Conservation (phyloP, 2,329 filamentous ascomycete species). For the Aschersonia sp. region DNA sequence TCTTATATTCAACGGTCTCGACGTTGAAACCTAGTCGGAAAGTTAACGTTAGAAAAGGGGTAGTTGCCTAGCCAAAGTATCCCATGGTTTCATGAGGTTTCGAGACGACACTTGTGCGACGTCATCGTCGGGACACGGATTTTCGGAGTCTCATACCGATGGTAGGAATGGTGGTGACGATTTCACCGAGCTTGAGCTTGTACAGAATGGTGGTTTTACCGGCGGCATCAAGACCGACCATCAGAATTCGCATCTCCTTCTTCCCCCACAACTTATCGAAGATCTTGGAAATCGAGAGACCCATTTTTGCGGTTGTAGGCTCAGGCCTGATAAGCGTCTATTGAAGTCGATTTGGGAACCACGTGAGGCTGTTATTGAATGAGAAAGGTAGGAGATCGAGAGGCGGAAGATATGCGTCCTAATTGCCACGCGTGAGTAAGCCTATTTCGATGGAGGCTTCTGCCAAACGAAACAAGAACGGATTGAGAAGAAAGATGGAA, state of each 20-base stretch:
- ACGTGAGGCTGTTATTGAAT: neutral
- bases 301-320: slow-evolving; percentile 61
- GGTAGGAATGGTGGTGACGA: slow-evolving; percentile 97
- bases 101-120: too few relatives aligned
- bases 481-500: neutral
- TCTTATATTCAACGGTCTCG: slow-evolving; percentile 99
- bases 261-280: slow-evolving; percentile 95
- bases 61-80: too few relatives aligned
- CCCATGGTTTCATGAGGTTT: too few relatives aligned
- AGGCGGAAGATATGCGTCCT: slow-evolving; percentile 11
- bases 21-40: slow-evolving; percentile 76
- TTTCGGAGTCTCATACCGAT: slow-evolving; percentile 52
- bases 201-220: slow-evolving; percentile 99
- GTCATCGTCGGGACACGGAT: neutral
- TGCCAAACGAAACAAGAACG: neutral
- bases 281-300: slow-evolving; percentile 93
- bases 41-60: neutral
- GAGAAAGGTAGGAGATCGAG: neutral
- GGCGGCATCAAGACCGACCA: slow-evolving; percentile 98
- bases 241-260: slow-evolving; percentile 99
- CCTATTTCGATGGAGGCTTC: neutral
- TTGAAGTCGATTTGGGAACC: neutral
- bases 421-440: slow-evolving; percentile 15
- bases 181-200: slow-evolving; percentile 99
- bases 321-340: slow-evolving; percentile 1